These are phyloP conservation scores for Forsythia viridissima DNA, from an alignment of 257 asterid species.

Conservation along the genomic window DNA sequence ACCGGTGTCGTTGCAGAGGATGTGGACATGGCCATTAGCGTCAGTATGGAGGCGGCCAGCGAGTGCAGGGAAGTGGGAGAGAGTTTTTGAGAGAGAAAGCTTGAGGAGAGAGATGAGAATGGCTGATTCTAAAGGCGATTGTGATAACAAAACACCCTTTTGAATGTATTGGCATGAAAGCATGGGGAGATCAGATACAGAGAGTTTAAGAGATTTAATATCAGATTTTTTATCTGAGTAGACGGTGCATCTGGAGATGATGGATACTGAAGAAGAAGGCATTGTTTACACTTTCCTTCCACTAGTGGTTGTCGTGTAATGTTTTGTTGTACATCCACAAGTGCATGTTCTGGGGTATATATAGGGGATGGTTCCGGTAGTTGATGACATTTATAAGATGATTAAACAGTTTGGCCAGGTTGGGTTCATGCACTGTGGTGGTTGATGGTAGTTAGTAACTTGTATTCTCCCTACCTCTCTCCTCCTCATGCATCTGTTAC, in stretches of 20 bases:
- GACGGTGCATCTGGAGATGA: conserved; percentile 66
- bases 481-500: not conserved
- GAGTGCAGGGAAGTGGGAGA: conserved; percentile 74
- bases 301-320: not conserved
- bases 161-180: conserved; percentile 94
- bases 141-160: conserved; percentile 74
- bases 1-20: conserved; percentile 67
- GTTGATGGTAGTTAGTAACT: not conserved
- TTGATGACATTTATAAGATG: not conserved
- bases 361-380: not conserved
- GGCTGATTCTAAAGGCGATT: conserved; percentile 43
- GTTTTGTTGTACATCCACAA: not conserved
- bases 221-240: conserved; percentile 54
- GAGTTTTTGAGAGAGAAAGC: conserved; percentile 65
- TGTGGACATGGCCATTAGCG: conserved; percentile 55
- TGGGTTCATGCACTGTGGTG: conserved; percentile 26
- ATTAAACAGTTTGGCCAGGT: conserved; percentile 5
- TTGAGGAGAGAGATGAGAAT: conserved; percentile 63
- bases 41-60: conserved; percentile 87
- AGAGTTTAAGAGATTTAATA: conserved; percentile 62
- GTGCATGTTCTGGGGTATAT: not conserved
- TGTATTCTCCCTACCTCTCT: not conserved
- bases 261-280: conserved; percentile 69
- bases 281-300: conserved; percentile 20
- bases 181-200: conserved; percentile 97